A percentile compares a stretch with the other conserved stretches of the same genome.
These are phyloP conservation scores for Erodium texanum DNA, from an alignment of 441 rosid species.

Conservation along the genomic window DNA sequence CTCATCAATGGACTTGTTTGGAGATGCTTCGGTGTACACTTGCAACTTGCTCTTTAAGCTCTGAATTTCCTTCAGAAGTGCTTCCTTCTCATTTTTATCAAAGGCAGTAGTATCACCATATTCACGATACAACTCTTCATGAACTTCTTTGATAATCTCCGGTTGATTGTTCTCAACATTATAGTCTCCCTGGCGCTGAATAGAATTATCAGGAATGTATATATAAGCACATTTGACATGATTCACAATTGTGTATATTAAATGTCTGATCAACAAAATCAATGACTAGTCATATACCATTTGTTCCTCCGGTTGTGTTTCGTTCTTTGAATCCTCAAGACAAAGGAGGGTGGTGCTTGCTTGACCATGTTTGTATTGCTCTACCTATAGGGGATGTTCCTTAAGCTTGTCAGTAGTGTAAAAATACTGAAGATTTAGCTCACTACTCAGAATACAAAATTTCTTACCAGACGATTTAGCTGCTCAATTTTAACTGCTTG, in stretches of 20 bases:
- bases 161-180: slow-evolving; percentile 20
- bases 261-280: slow-evolving; percentile 8
- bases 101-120: slow-evolving; percentile 16
- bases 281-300: slow-evolving; percentile 17
- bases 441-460: slow-evolving; percentile 16
- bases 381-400: slow-evolving; percentile 36
- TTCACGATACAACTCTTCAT: slow-evolving; percentile 28
- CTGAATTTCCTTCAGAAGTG: slow-evolving; percentile 80
- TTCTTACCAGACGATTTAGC: slow-evolving; percentile 48
- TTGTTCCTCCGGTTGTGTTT: slow-evolving; percentile 24
- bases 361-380: slow-evolving; percentile 37
- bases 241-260: not conserved
- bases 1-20: slow-evolving; percentile 21
- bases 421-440: not conserved
- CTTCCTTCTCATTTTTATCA: slow-evolving; percentile 84
- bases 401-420: slow-evolving; percentile 2
- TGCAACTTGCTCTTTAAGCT: slow-evolving; percentile 80
- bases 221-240: slow-evolving; percentile 62
- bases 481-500: slow-evolving; percentile 78
- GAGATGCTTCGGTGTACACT: slow-evolving; percentile 56
- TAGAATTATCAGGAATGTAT: slow-evolving; percentile 22
- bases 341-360: slow-evolving; percentile 9
- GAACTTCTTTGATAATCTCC: slow-evolving; percentile 36
- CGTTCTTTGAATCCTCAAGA: slow-evolving; percentile 11
- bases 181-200: slow-evolving; percentile 27